Evolutionary conservation across 78 protist species (phyloP), one percentile per base, ranked within the genome.

Genomic region (Paratrimastix pyriformis): DNA sequence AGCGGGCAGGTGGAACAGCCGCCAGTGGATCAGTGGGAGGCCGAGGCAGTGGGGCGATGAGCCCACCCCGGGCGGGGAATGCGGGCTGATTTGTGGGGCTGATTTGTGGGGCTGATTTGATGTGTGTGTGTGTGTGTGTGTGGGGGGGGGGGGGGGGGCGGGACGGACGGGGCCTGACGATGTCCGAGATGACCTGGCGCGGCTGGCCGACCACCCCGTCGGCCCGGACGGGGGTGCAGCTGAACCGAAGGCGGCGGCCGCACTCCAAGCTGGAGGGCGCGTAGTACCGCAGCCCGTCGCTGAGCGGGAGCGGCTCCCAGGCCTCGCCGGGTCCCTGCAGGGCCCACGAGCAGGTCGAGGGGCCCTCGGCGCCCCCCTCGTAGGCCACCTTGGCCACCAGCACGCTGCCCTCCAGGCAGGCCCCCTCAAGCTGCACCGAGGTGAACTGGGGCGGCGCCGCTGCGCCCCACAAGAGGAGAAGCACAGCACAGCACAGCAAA

Each of bases 341-440:
- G 30, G 29, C 43, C 76, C 76, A 72, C 43, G 38, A 46, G 38
- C 43, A 13, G 5, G 2, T 40, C 50, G 76, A 45, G 26, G 7
- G 33, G 24, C 76, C 76, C 40, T 72, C 76, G 35, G 3, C 29
- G 38, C 76, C 76, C n/a, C 76, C 76, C 30, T 54, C 50, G 33
- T 70, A 70, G 30, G 18, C 37, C 5, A 33, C 75, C 30, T 42
- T 26, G 6, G n/a, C 75, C 4, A 4, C 21, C 30, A 70, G 57
- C 29, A 42, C 8, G 30, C 54, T 60, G 15, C 75, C 37, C 32
- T 70, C 75, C 30, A 70, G 30, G 33, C 50, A 42, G 32, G 18
- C 54, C 33, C 75, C 75, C 29, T 42, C 75, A 6, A 70, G 42
- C 15, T 9, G 33, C 24, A 70, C 26, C 32, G 29, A 33, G 33